Evolutionary conservation across 345 rosid species (phyloP).

Genomic region (Barbarea vulgaris): DNA sequence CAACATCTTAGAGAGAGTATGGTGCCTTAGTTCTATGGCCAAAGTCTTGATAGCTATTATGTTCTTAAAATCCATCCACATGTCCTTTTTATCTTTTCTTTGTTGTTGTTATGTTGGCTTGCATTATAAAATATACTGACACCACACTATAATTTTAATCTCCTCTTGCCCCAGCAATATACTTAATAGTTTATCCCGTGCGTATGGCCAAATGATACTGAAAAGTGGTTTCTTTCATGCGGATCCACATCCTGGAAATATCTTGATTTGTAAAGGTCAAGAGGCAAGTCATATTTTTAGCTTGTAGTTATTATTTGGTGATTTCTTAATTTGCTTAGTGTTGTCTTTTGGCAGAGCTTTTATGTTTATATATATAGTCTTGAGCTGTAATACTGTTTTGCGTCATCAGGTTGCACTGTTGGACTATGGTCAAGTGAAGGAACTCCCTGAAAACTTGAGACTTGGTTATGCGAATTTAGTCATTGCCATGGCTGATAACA

Average conservation of each 20-base stretch:
- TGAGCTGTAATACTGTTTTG: slow-evolving; percentile 27
- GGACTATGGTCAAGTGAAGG: slow-evolving; percentile 98
- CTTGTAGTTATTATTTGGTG: slow-evolving; percentile 1
- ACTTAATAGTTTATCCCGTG: slow-evolving; percentile 74
- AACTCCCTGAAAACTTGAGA: slow-evolving; percentile 79
- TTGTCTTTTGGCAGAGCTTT: slow-evolving; percentile 3
- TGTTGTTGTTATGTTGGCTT: background rate
- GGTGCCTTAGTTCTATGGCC: slow-evolving; percentile 27
- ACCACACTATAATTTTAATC: too few species aligned
- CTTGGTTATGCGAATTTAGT: slow-evolving; percentile 88
- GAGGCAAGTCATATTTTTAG: slow-evolving; percentile 61
- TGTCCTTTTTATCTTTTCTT: background rate
- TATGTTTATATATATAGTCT: background rate
- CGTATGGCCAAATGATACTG: slow-evolving; percentile 96
- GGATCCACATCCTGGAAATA: slow-evolving; percentile 98
- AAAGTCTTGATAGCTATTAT: slow-evolving; percentile 22
- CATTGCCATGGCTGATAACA: slow-evolving; percentile 82
- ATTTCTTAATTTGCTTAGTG: slow-evolving; percentile 1
- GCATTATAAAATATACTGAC: slow-evolving; percentile 25
- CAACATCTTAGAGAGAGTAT: slow-evolving; percentile 51
- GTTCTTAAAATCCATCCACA: slow-evolving; percentile 1
- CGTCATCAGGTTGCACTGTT: slow-evolving; percentile 77
- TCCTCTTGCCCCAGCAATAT: slow-evolving; percentile 60
- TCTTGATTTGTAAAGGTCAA: slow-evolving; percentile 83
- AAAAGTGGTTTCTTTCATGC: slow-evolving; percentile 97